Conservation (phyloP, 108 stramenopile genomes). For the Fragilariopsis cylindrus region DNA sequence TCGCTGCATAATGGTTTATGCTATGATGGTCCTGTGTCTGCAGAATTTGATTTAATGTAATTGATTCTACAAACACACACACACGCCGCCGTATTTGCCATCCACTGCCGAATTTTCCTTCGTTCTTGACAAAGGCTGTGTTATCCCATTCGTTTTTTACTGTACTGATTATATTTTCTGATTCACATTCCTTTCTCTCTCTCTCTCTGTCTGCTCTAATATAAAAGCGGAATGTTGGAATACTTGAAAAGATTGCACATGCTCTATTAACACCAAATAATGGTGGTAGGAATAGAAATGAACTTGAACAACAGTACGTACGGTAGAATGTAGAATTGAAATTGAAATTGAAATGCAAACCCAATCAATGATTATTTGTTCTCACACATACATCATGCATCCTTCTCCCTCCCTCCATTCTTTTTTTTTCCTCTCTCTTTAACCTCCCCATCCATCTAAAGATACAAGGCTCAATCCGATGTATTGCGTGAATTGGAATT, state of each 20-base stretch:
- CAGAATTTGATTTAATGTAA: too few relatives aligned
- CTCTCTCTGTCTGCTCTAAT: neutral
- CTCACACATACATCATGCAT: neutral
- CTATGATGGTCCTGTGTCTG: too few relatives aligned
- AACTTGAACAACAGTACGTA: constrained; percentile 72
- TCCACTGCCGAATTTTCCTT: neutral
- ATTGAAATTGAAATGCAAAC: neutral
- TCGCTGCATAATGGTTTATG: too few relatives aligned
- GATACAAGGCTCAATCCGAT: constrained; percentile 74
- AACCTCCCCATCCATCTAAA: neutral
- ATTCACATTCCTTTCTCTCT: neutral
- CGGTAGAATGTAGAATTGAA: neutral
- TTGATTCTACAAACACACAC: too few relatives aligned
- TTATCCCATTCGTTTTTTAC: neutral
- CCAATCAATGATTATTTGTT: neutral
- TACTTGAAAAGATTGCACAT: constrained; percentile 76
- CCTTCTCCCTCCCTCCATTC: neutral
- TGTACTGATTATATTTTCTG: neutral
- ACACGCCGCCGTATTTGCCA: too few relatives aligned
- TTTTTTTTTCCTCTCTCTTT: neutral
- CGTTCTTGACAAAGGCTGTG: neutral
- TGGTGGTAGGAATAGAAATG: constrained; percentile 33
- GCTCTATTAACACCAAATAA: constrained; percentile 31
- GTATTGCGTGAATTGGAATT: constrained; percentile 66
- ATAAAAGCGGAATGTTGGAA: constrained; percentile 68